Percentiles rank a stretch among this genome's conserved stretches.
Conservation (phyloP, 139 green algal species). For the Zygnema circumcarinatum region DNA sequence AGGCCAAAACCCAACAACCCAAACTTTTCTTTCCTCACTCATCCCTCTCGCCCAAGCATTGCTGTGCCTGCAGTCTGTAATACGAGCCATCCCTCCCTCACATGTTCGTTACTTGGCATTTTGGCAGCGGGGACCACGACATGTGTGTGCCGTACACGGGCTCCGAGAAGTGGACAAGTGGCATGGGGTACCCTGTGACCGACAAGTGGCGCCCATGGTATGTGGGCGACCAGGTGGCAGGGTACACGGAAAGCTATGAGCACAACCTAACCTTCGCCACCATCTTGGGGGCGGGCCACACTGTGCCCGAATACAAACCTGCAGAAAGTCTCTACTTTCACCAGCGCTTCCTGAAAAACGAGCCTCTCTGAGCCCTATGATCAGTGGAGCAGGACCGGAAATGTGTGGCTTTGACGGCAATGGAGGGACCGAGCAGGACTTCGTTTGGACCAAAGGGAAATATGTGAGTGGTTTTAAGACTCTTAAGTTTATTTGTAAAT, state of each 20-base stretch:
- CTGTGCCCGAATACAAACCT: slow-evolving; percentile 80
- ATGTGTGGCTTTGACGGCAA: too few relatives aligned
- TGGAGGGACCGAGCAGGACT: too few relatives aligned
- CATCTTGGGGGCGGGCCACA: slow-evolving; percentile 79
- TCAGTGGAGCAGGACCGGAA: too few relatives aligned
- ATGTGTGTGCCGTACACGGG: slow-evolving; percentile 81
- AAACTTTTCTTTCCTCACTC: slow-evolving; percentile 73
- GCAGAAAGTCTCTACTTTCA: slow-evolving; percentile 73
- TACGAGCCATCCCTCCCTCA: neutral
- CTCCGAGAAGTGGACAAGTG: slow-evolving; percentile 75
- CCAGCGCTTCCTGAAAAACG: slow-evolving; percentile 63
- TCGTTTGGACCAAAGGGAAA: too few relatives aligned
- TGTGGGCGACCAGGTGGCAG: slow-evolving; percentile 72
- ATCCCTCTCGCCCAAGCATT: slow-evolving; percentile 61
- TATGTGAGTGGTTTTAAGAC: too few relatives aligned
- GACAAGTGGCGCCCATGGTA: slow-evolving; percentile 72
- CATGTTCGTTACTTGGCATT: neutral
- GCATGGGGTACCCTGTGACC: slow-evolving; percentile 57
- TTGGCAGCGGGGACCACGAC: slow-evolving; percentile 78
- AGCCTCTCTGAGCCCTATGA: slow-evolving; percentile 48
- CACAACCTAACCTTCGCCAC: slow-evolving; percentile 74
- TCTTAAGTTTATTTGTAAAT: too few relatives aligned
- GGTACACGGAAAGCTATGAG: slow-evolving; percentile 71
- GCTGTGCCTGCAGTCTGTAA: slow-evolving; percentile 51
- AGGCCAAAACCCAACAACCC: too few relatives aligned